phyloP scores from a whole-genome alignment of 768 basidiomycete genomes.

The Gelatoporia subvermispora region DNA sequence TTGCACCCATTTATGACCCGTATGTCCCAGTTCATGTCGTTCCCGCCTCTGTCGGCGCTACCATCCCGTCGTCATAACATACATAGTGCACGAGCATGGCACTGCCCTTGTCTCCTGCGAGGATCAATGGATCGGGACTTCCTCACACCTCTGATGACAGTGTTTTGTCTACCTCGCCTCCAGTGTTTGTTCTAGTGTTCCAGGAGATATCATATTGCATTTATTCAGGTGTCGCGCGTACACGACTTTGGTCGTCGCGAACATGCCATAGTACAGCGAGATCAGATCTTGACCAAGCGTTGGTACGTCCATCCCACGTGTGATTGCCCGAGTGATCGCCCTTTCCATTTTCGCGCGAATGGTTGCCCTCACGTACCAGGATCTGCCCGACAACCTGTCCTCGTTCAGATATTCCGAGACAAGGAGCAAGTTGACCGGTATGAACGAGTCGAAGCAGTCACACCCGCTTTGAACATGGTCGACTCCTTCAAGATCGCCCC shows the following conservation, averaged over 20 bases:
- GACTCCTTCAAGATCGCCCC: too few relatives aligned
- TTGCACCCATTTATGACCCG: slow-evolving; percentile 61
- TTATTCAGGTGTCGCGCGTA: slow-evolving; percentile 3
- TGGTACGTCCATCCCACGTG: not conserved
- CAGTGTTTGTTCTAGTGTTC: slow-evolving; percentile 11
- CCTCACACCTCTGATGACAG: slow-evolving; percentile 1
- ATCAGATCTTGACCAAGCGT: not conserved
- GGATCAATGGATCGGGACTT: slow-evolving; percentile 7
- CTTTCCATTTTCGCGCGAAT: too few relatives aligned
- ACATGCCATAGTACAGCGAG: not conserved
- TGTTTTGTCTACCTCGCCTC: slow-evolving; percentile 6
- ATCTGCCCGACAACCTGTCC: too few relatives aligned
- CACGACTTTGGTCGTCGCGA: too few relatives aligned
- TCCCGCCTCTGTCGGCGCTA: slow-evolving; percentile 6
- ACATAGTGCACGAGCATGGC: slow-evolving; percentile 9
- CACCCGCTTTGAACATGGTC: too few relatives aligned
- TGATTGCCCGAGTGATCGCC: too few relatives aligned
- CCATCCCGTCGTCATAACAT: slow-evolving; percentile 5
- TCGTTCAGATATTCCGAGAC: too few relatives aligned
- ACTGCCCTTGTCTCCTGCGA: slow-evolving; percentile 7
- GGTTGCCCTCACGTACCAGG: too few relatives aligned
- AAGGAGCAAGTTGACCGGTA: too few relatives aligned
- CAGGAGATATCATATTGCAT: slow-evolving; percentile 20
- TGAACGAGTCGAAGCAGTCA: too few relatives aligned
- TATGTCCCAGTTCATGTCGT: slow-evolving; percentile 30